These are phyloP conservation scores for Trichoderma polysporum DNA, from an alignment of 2,329 filamentous ascomycete species.

Conservation along the genomic window DNA sequence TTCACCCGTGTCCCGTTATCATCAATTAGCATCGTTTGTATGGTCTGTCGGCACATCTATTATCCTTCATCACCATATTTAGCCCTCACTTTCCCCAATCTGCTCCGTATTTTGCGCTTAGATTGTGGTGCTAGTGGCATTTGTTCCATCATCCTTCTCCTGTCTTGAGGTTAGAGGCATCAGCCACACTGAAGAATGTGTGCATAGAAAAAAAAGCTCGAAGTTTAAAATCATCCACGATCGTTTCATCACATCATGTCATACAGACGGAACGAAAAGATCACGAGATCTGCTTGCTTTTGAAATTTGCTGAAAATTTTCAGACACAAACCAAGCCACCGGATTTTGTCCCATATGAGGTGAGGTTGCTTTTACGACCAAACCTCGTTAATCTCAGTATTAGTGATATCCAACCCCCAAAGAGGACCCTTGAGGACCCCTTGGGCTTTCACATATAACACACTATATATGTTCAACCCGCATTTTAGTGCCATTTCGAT, in stretches of 20 bases:
- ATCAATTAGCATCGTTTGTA: background rate
- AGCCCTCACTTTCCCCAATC: background rate
- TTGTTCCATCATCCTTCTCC: background rate
- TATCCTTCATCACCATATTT: slow-evolving; percentile 1
- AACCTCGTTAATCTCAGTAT: background rate
- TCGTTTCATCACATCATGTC: background rate
- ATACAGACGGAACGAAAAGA: background rate
- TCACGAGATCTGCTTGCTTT: background rate
- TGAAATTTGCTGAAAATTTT: background rate
- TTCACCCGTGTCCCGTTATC: background rate
- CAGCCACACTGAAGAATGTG: slow-evolving; percentile 1
- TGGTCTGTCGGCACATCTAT: slow-evolving; percentile 4
- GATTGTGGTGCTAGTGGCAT: background rate
- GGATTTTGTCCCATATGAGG: background rate
- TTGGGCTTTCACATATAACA: background rate
- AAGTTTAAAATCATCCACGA: slow-evolving; percentile 8
- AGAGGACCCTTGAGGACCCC: no score
- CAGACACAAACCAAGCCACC: background rate
- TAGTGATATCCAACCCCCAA: background rate
- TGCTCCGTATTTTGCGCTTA: slow-evolving; percentile 3
- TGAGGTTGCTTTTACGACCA: background rate
- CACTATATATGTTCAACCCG: background rate
- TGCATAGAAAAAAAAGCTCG: background rate
- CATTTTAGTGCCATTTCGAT: background rate
- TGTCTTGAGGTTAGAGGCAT: background rate